Base-by-base conservation (phyloP, 768 basidiomycete species). In the Hericium rajendrae region DNA sequence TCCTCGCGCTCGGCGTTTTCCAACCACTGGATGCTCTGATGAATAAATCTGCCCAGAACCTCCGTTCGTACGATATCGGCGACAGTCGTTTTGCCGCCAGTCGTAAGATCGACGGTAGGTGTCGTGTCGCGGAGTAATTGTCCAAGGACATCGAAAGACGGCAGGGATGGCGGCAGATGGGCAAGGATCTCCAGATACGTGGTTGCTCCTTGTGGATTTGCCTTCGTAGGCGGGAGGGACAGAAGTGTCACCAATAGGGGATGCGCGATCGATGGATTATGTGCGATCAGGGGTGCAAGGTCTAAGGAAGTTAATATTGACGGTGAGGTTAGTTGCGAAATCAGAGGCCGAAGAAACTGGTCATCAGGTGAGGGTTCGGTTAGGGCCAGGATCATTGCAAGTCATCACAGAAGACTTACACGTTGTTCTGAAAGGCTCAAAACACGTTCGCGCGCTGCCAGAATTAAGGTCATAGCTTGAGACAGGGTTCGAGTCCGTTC, bases 351-450 rank as follows among this genome's bases (percentile, higher is more conserved):
- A 60, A 89, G 74, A 53, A 75, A 65, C 85, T 86, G 60, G 38
- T 32, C 4, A 51, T 48, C 1, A 37, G 56, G 20, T 55, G 55
- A 38, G 24, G 11, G 48, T 26, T 26, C 26, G 3, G 15, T 11
- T 18, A 20, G 28, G 28, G 28, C 22, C 8, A 32, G 8, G 28
- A 32, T 32, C 28, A 8, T 4, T n/a, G n/a, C 28, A 32, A 32
- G 28, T 32, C 8, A 22, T 43, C 48, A 55, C 60, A 48, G 38
- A 60, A 51, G 28, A 70, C 78, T 56, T 66, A 87, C 85, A 57
- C 87, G 81, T 74, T 86, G 85, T 73, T 91, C 88, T 40, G 85
- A 76, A 53, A 91, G 78, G 38, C 81, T 84, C 46, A 91, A 78
- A 24, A 84, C 86, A 53, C 88, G 82, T 59, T 83, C 79, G 54